Evolutionary conservation across 1,139 yeast species (phyloP), one percentile per base, ranked within the genome.

Genomic region (Zygoascus meyerae): DNA sequence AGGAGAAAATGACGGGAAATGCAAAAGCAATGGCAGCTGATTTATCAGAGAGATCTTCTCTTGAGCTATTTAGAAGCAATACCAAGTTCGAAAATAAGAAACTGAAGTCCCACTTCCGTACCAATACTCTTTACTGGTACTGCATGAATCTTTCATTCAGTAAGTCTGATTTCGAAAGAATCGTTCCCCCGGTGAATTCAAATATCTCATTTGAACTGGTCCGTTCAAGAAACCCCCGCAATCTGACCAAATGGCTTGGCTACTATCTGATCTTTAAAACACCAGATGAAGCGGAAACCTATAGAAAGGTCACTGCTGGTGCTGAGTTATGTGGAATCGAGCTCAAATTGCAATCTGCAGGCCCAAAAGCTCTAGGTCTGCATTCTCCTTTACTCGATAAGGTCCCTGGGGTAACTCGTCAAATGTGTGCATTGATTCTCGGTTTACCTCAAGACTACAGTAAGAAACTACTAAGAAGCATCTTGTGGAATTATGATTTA

Each of bases 221-320:
- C 7, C 73, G 80, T 49, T 73, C 73, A 11, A 62, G 87, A 48
- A 67, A 75, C 50, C 77, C 78, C 0, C 45, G 58, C 2, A 71
- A 66, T 18, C 62, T 81, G 34, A 55, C 65, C 28, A 73, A 75
- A 37, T 64, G 70, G 52, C 72, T 74, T 42, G 71, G 74, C 2
- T 80, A 79, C 59, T 81, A 73, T 57, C 63, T 82, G 34, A 60
- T 77, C 2, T 82, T 82, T 55, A 67, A 69, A 3, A 63, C 66
- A 37, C 61, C 64, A 43, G 66, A 69, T 30, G 74, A 74, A 17
- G 86, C 86, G 0, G 70, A 77, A 28, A 67, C 69, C 2, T 82
- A 74, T 59, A 67, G 65, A 57, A 56, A 68, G 14, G 83, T 78
- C 55, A 76, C 83, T 0, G 50, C 60, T 4, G 71, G 72, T 4